Base-by-base conservation (phyloP, 2,329 filamentous ascomycete species). In the Pleurostoma richardsiae region DNA sequence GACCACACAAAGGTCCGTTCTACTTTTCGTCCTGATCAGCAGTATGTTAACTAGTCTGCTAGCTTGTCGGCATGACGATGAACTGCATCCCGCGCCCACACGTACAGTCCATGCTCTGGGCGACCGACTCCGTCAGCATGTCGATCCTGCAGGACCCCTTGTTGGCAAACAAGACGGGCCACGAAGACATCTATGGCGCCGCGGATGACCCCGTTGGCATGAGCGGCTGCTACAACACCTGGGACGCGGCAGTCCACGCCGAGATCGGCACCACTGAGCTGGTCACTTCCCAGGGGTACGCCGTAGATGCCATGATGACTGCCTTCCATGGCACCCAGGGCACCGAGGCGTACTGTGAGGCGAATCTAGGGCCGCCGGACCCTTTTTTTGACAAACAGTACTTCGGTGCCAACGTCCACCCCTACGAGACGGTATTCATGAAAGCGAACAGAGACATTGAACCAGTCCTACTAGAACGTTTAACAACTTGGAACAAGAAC, bases 391-490 rank as follows among this genome's bases (percentile, higher is more conserved):
- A 57, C 29, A 49, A 53, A 27, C 51, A 47, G 30, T 62, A 65
- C 46, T 56, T 60, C 46, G 65, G 63, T 31, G 57, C 54, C 45
- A 64, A 57, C 43, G 45, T 66, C 6, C 65, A 69, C 40, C 65
- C 66, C 1, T 69, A 67, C 52, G 66, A 69, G 58, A 63, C 61
- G 2, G 45, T 69, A 19, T 69, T 69, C 46, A 53, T 60, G 46
- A 65, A 67, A 53, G 59, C 62, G 4, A 63, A 65, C 41, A 53
- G 58, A 30, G 53, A 58, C 6, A 59, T 65, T 31, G 63, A 65
- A 40, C 54, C 54, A 1, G 30, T 40, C 2, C 43, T 59, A 30
- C 50, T 68, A 29, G 45, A 52, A 3, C 52, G 53, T n/a, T 44
- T 68, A 40, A 64, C 62, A 3, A 51, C 57, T 40, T 63, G 61